A percentile compares a stretch with the other conserved stretches of the same genome.
Evolutionary conservation across 805 yeast species (phyloP).

Genomic region (Metschnikowia corniflorae): DNA sequence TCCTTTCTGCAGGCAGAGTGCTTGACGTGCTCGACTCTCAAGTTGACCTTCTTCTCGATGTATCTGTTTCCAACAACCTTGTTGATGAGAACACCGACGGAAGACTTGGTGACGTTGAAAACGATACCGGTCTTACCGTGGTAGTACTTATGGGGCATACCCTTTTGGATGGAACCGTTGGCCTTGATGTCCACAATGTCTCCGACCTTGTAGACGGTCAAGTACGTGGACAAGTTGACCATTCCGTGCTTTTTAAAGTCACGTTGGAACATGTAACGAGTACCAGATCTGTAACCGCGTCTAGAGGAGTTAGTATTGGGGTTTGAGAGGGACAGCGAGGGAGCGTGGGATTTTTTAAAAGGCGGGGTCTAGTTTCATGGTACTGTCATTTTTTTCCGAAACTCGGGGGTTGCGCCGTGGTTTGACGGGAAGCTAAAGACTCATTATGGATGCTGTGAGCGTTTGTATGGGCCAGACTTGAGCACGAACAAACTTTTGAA

Average conservation of each 20-base stretch:
- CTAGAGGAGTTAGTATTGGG: constrained; percentile 27
- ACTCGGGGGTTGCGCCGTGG: too few relatives aligned
- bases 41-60: constrained; percentile 97
- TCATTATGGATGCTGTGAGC: too few relatives aligned
- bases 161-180: constrained; percentile 98
- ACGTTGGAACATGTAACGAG: constrained; percentile 99
- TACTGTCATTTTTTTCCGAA: too few relatives aligned
- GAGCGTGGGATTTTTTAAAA: too few relatives aligned
- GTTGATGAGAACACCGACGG: constrained; percentile 98
- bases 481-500: too few relatives aligned
- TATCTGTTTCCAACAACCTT: constrained; percentile 99
- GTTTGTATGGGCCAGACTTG: too few relatives aligned
- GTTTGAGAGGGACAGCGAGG: not conserved
- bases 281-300: constrained; percentile 99
- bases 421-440: too few relatives aligned
- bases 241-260: constrained; percentile 98
- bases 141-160: constrained; percentile 99
- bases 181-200: constrained; percentile 99
- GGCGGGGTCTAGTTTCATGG: too few relatives aligned
- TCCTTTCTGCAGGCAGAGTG: constrained; percentile 99
- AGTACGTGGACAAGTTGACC: constrained; percentile 91
- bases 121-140: constrained; percentile 99
- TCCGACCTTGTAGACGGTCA: constrained; percentile 97
- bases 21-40: constrained; percentile 98
- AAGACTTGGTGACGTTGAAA: constrained; percentile 97